Conservation (phyloP, 1,139 yeast species). For the Blastobotrys capitulatus region DNA sequence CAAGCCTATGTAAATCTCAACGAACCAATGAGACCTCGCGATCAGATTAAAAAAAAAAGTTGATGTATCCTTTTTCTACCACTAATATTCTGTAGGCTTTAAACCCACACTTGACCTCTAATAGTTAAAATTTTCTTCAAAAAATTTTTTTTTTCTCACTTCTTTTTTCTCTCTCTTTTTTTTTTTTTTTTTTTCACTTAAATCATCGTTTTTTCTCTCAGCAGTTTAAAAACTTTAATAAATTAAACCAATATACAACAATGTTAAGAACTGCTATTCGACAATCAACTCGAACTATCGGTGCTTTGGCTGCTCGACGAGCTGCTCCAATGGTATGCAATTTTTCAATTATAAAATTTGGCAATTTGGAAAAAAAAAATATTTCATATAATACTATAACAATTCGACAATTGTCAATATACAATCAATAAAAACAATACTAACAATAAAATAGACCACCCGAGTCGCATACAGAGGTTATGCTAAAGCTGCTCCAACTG, state of each 20-base stretch:
- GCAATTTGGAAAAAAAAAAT: not conserved
- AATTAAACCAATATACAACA: not conserved
- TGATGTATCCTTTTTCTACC: not conserved
- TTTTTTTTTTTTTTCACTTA: not conserved
- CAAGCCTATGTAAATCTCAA: not conserved
- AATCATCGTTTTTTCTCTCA: slow-evolving; percentile 6
- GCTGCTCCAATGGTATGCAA: slow-evolving; percentile 26
- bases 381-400: no score
- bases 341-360: not conserved
- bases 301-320: slow-evolving; percentile 33
- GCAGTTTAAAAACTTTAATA: not conserved
- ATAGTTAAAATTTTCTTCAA: not conserved
- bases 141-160: not conserved
- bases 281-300: slow-evolving; percentile 26
- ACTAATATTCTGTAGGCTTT: no score
- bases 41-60: not conserved
- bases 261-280: not conserved
- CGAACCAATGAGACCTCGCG: not conserved
- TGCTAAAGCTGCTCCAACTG: slow-evolving; percentile 89
- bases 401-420: no score
- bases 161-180: not conserved
- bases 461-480: slow-evolving; percentile 49
- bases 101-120: not conserved
- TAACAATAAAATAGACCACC: slow-evolving; percentile 1
- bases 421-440: no score